Percentiles rank a stretch among this genome's conserved stretches.
Conservation (phyloP, 2,329 filamentous ascomycete species). For the Truncatella angustata region DNA sequence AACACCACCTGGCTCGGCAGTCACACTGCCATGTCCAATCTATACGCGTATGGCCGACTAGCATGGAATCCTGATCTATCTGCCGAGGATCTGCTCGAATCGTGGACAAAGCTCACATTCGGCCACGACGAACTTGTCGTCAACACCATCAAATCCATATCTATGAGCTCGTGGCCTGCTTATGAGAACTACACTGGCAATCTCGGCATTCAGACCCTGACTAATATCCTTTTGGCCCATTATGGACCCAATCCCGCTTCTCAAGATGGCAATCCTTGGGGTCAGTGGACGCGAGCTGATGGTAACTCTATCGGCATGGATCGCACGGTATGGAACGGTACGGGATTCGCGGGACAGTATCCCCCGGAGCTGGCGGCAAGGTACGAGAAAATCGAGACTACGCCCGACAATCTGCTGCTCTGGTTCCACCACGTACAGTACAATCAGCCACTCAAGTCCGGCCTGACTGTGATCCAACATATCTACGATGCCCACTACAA, state of each 20-base stretch:
- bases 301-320: slow-evolving; percentile 65
- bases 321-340: slow-evolving; percentile 66
- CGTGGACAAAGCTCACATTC: slow-evolving; percentile 70
- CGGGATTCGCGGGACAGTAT: slow-evolving; percentile 65
- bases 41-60: slow-evolving; percentile 67
- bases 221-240: slow-evolving; percentile 65
- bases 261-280: slow-evolving; percentile 65
- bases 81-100: slow-evolving; percentile 50
- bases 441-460: slow-evolving; percentile 57
- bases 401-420: slow-evolving; percentile 65
- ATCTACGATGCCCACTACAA: slow-evolving; percentile 54
- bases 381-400: slow-evolving; percentile 61
- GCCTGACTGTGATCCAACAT: slow-evolving; percentile 61
- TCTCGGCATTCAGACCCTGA: slow-evolving; percentile 66
- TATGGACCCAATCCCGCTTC: slow-evolving; percentile 67
- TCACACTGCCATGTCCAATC: slow-evolving; percentile 68
- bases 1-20: slow-evolving; percentile 68
- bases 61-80: slow-evolving; percentile 61
- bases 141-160: slow-evolving; percentile 59
- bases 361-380: slow-evolving; percentile 54
- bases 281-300: slow-evolving; percentile 70
- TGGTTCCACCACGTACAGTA: slow-evolving; percentile 77
- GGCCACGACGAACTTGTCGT: slow-evolving; percentile 52
- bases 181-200: slow-evolving; percentile 73
- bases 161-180: slow-evolving; percentile 67